A percentile compares a stretch with the other conserved stretches of the same genome.
Conservation (phyloP, 176 grass and related monocot species). For the Paspalum notatum region DNA sequence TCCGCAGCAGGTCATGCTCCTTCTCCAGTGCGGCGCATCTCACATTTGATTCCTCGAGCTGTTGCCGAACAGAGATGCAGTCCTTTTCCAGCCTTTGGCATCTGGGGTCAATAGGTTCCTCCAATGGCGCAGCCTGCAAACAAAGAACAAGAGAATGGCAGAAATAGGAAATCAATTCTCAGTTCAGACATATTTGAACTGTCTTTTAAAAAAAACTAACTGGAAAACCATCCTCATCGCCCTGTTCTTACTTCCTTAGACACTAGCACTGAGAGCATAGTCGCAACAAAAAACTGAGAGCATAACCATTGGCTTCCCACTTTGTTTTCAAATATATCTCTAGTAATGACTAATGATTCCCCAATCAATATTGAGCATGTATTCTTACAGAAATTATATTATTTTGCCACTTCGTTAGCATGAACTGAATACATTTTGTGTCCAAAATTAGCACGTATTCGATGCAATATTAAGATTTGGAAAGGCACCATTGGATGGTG, state of each 20-base stretch:
- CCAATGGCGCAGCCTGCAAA: conserved; percentile 35
- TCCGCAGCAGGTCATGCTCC: conserved; percentile 46
- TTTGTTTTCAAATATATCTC: too few species aligned
- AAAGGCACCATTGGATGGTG: not conserved
- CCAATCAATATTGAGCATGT: not conserved
- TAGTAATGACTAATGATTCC: not conserved
- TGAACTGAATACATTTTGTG: not conserved
- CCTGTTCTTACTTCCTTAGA: not conserved
- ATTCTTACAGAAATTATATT: not conserved
- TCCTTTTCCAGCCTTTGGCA: conserved; percentile 50
- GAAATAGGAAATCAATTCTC: conserved; percentile 9
- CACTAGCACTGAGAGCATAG: not conserved
- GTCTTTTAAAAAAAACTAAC: not conserved
- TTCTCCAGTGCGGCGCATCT: conserved; percentile 53
- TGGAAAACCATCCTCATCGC: not conserved
- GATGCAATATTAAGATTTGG: not conserved
- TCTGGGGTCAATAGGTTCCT: conserved; percentile 41
- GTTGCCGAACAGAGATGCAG: conserved; percentile 46
- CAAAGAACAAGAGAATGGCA: conserved; percentile 4
- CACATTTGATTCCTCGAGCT: conserved; percentile 54
- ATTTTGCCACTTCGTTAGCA: not conserved
- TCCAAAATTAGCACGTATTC: not conserved
- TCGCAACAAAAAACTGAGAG: not conserved
- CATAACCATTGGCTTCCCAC: too few species aligned
- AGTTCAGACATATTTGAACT: not conserved